Base-by-base conservation (phyloP, 805 yeast genomes). In the Ogataea dorogensis region DNA sequence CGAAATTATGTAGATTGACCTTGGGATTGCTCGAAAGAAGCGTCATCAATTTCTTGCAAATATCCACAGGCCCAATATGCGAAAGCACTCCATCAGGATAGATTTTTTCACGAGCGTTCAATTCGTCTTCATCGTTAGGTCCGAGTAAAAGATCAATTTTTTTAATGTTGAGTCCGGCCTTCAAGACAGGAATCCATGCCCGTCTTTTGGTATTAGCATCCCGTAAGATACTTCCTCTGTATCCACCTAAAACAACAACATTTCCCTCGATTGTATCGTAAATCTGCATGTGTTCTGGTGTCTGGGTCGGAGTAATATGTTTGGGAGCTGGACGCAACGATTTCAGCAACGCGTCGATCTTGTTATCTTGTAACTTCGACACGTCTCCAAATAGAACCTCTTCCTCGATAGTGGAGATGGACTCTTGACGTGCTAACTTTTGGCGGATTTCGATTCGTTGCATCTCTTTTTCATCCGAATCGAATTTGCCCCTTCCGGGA, bases 31-130 rank as follows among this genome's bases (percentile, higher is more conserved):
- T 47, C 2, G 50, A 50, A 22, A 89, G 58, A 47, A 65, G 73
- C 30, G 72, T 70, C 31, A 83, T 70, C 38, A 89, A 63, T 47
- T 70, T 73, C 42, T 71, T 71, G 33, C 87, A 73, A 13, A 88
- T 72, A 55, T 88, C 97, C 11, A 88, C 77, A 0, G 96, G 96
- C 0, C 96, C 97, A 28, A 88, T 71, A 55, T 86, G 87, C 10
- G 81, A 76, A 42, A 88, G 59, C 61, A 88, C 74, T 3, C 91
- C 91, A 53, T 79, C 89, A 0, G 96, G 81, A 44, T 71, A 71
- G 5, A 87, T 70, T 13, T 54, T 54, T 15, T 73, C 63, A 18
- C 68, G 62, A 1, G 83, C 79, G 26, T 65, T 57, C 3, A 60
- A 25, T 59, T 89, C 96, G 53, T 83, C 95, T 32, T 77, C 77